Evolutionary conservation across 2,329 filamentous ascomycete genomes (phyloP).

Genomic region (Penicillium sclerotigenum): DNA sequence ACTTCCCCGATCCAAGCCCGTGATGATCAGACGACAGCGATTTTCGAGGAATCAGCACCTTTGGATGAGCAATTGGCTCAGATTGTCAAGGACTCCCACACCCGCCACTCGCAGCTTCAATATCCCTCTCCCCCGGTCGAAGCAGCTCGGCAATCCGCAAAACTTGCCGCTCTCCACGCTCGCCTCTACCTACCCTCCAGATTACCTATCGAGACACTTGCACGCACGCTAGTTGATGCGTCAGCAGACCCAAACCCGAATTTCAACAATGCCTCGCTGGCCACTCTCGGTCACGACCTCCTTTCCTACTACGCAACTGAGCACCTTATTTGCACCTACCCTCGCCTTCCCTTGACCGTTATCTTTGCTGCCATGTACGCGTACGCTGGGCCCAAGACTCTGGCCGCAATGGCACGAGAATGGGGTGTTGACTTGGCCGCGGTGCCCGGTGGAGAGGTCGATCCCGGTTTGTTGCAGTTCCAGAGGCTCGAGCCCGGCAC

Average conservation of each 20-base stretch:
- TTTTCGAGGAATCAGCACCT: conserved; percentile 24
- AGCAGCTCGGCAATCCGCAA: conserved; percentile 70
- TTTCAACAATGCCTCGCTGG: conserved; percentile 87
- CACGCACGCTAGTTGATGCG: conserved; percentile 77
- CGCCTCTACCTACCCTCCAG: conserved; percentile 77
- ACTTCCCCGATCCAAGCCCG: conserved; percentile 26
- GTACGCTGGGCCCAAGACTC: conserved; percentile 72
- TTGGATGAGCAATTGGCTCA: conserved; percentile 14
- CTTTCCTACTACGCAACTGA: conserved; percentile 87
- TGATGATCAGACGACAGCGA: conserved; percentile 26
- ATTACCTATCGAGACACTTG: conserved; percentile 81
- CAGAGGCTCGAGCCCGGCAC: conserved; percentile 47
- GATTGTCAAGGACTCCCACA: conserved; percentile 23
- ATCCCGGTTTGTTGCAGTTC: conserved; percentile 87
- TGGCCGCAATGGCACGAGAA: conserved; percentile 70
- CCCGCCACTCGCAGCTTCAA: conserved; percentile 38
- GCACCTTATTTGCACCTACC: conserved; percentile 82
- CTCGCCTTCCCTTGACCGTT: conserved; percentile 84
- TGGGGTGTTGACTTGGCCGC: conserved; percentile 93
- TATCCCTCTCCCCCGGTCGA: conserved; percentile 70
- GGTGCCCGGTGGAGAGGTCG: conserved; percentile 83
- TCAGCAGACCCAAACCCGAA: conserved; percentile 74
- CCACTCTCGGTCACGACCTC: conserved; percentile 75
- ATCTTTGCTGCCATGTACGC: conserved; percentile 82
- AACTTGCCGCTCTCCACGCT: conserved; percentile 88